A percentile compares a stretch with the other conserved stretches of the same genome.
Evolutionary conservation across 228 moss, liverwort and hornwort species (phyloP).

Genomic region (Sphagnum fallax): DNA sequence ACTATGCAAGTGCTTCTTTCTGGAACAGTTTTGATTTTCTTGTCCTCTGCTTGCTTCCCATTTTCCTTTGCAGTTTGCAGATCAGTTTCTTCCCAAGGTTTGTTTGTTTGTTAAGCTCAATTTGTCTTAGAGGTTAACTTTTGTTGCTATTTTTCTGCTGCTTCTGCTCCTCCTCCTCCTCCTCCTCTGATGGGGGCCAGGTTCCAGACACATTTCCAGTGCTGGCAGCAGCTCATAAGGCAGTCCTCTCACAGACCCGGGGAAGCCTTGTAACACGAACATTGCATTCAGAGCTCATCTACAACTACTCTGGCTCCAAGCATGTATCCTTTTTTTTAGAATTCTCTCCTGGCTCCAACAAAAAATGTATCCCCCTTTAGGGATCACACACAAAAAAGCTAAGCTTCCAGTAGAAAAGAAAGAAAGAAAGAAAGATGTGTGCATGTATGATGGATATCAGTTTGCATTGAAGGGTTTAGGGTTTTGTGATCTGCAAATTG

Average conservation of each 20-base stretch:
- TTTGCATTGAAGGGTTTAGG: background rate
- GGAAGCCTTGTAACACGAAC: constrained; percentile 67
- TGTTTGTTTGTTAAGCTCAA: background rate
- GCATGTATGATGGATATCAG: too few relatives aligned
- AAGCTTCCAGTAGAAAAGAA: too few relatives aligned
- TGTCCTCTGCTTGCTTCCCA: too few relatives aligned
- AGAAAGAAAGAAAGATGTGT: too few relatives aligned
- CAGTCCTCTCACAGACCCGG: constrained; percentile 56
- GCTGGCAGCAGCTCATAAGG: constrained; percentile 86
- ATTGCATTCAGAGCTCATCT: constrained; percentile 88
- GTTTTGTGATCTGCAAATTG: too few relatives aligned
- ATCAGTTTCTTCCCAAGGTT: background rate
- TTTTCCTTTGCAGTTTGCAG: background rate
- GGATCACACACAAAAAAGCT: too few relatives aligned
- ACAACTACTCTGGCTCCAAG: constrained; percentile 96
- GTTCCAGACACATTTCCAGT: constrained; percentile 76
- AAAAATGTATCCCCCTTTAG: too few relatives aligned
- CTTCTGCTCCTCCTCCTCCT: too few relatives aligned
- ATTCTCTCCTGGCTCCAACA: too few relatives aligned
- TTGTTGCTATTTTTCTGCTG: too few relatives aligned
- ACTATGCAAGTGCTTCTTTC: too few relatives aligned
- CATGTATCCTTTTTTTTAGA: constrained; percentile 54
- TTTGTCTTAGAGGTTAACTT: too few relatives aligned
- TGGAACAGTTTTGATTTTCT: background rate
- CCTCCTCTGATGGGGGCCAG: constrained; percentile 21